A percentile compares a stretch with the other conserved stretches of the same genome.
These are phyloP conservation scores for Pinus taeda DNA, from an alignment of 75 land plant genomes.

Conservation along the genomic window DNA sequence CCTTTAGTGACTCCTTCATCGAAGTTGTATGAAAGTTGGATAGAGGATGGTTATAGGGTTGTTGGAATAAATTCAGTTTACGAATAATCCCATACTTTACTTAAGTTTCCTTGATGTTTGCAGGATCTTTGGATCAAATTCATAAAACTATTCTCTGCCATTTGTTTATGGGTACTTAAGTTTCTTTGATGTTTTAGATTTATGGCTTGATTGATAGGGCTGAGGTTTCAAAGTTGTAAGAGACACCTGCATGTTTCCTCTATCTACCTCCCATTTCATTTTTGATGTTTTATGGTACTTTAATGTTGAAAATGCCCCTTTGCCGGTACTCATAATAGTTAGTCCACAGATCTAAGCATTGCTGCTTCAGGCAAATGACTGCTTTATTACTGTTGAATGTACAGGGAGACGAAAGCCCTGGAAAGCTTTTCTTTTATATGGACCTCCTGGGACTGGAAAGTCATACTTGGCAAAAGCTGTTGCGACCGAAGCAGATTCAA, in stretches of 20 bases:
- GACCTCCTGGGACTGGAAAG: slow-evolving; percentile 60
- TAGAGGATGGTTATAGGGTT: background rate
- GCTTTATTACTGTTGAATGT: slow-evolving; percentile 1
- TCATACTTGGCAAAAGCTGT: slow-evolving; percentile 57
- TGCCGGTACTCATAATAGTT: background rate
- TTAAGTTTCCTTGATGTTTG: background rate
- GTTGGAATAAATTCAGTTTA: background rate
- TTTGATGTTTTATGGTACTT: background rate
- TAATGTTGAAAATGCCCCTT: background rate
- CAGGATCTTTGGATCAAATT: background rate
- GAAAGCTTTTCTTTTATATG: slow-evolving; percentile 52
- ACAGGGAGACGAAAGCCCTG: slow-evolving; percentile 54
- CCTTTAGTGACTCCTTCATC: too few species aligned
- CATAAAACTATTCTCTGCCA: too few species aligned
- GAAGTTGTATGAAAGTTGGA: too few species aligned
- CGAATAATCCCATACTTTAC: background rate
- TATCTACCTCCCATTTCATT: background rate
- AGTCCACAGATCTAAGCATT: background rate
- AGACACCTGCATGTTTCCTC: background rate
- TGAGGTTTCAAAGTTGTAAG: background rate
- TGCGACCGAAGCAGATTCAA: slow-evolving; percentile 54
- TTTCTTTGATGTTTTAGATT: background rate
- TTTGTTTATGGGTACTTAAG: background rate
- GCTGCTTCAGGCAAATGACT: background rate
- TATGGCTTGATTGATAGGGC: background rate